Conservation (phyloP, 441 rosid species). For the Flueggea neowawraea region DNA sequence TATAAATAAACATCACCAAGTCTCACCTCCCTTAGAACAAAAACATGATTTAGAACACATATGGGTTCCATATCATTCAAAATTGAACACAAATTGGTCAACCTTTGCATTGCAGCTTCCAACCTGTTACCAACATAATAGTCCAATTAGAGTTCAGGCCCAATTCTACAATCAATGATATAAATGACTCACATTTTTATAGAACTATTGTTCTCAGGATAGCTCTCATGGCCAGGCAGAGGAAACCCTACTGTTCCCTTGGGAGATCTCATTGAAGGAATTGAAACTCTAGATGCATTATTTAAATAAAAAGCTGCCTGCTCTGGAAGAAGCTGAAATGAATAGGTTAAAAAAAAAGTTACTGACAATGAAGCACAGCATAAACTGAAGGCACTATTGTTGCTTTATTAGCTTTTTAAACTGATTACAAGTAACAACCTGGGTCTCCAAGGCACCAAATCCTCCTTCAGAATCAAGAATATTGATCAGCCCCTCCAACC, state of each 20-base stretch:
- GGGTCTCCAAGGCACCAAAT: conserved; percentile 95
- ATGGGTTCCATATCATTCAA: conserved; percentile 99
- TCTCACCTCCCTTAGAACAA: conserved; percentile 96
- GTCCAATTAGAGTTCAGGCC: conserved; percentile 3
- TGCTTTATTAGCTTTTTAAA: neutral
- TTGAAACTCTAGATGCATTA: conserved; percentile 55
- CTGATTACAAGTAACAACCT: conserved; percentile 38
- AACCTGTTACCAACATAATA: conserved; percentile 58
- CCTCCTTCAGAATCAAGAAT: conserved; percentile 99
- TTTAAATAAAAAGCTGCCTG: conserved; percentile 95
- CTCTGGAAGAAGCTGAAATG: conserved; percentile 96
- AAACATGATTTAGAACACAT: conserved; percentile 96
- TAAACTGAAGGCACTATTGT: conserved; percentile 10
- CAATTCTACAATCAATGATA: conserved; percentile 3
- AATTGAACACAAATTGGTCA: conserved; percentile 92
- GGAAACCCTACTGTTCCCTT: conserved; percentile 66
- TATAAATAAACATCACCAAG: conserved; percentile 4
- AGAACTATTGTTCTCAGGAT: conserved; percentile 87
- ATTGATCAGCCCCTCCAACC: conserved; percentile 96
- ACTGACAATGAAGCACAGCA: conserved; percentile 1
- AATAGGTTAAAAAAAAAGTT: conserved; percentile 1
- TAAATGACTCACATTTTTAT: conserved; percentile 67
- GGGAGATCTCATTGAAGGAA: conserved; percentile 80
- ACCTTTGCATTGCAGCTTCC: conserved; percentile 99
- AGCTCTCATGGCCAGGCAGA: conserved; percentile 98